Percentiles rank a stretch among this genome's conserved stretches.
Evolutionary conservation across 1,284 basidiomycete genomes (phyloP).

Genomic region (Amylostereum chailletii): DNA sequence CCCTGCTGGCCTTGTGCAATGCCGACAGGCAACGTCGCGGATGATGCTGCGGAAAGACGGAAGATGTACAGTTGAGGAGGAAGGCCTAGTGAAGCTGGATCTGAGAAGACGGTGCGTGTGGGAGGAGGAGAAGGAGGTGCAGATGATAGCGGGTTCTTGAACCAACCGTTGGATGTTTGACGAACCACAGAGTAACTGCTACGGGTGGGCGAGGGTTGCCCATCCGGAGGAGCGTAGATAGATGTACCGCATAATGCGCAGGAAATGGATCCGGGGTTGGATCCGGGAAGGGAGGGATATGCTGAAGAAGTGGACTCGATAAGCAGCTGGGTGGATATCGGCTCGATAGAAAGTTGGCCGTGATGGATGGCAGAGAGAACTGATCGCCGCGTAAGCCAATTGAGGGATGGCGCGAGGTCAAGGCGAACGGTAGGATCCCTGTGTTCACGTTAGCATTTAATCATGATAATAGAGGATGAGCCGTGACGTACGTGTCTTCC

Average conservation of each 20-base stretch:
- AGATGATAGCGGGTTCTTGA: conserved; percentile 40
- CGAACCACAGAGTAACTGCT: conserved; percentile 3
- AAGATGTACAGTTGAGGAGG: conserved; percentile 52
- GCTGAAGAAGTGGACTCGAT: conserved; percentile 39
- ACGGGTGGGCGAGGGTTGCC: conserved; percentile 21
- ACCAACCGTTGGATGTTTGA: conserved; percentile 35
- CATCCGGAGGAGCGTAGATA: conserved; percentile 26
- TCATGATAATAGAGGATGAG: conserved; percentile 7
- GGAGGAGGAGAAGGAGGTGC: conserved; percentile 16
- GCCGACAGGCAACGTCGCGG: conserved; percentile 13
- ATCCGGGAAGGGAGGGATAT: conserved; percentile 36
- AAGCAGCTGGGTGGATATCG: conserved; percentile 50
- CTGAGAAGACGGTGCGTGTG: conserved; percentile 18
- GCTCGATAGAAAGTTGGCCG: conserved; percentile 87
- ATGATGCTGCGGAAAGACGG: conserved; percentile 32
- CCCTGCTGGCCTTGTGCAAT: background rate
- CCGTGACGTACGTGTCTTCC: conserved; percentile 77
- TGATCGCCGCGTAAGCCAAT: conserved; percentile 87
- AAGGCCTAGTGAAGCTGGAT: conserved; percentile 4
- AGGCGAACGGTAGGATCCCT: conserved; percentile 91
- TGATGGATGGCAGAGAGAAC: conserved; percentile 81
- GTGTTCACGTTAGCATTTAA: conserved; percentile 7
- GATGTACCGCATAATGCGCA: conserved; percentile 74
- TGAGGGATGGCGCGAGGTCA: conserved; percentile 89
- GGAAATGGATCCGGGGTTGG: conserved; percentile 25